Evolutionary conservation across 768 basidiomycete genomes (phyloP).

Genomic region (Termitomyces sp.): DNA sequence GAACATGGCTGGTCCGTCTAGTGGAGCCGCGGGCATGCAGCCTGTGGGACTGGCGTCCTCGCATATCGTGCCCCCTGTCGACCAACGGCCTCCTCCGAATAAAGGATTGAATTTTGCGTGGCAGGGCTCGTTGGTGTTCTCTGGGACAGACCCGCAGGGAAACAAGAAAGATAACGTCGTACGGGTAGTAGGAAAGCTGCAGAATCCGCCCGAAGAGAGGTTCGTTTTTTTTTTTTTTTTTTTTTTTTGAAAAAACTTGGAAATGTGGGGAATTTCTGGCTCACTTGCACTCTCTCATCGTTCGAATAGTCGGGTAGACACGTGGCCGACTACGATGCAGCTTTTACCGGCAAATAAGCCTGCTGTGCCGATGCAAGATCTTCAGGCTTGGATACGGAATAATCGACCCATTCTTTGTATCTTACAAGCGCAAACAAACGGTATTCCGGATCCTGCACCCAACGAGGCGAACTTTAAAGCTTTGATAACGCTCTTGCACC

Average conservation of each 20-base stretch:
- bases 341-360: slow-evolving; percentile 36
- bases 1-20: slow-evolving; percentile 4
- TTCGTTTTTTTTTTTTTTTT: slow-evolving; percentile 2
- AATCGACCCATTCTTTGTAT: slow-evolving; percentile 34
- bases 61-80: neutral
- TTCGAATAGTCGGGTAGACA: slow-evolving; percentile 36
- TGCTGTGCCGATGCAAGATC: slow-evolving; percentile 29
- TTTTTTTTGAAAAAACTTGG: too few relatives aligned
- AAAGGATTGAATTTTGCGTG: slow-evolving; percentile 25
- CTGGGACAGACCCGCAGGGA: slow-evolving; percentile 27
- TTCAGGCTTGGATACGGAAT: slow-evolving; percentile 43
- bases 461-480: slow-evolving; percentile 39
- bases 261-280: neutral
- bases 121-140: slow-evolving; percentile 45
- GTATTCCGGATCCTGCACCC: slow-evolving; percentile 23
- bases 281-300: neutral
- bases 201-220: slow-evolving; percentile 28
- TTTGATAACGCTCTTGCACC: slow-evolving; percentile 34
- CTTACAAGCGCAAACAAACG: slow-evolving; percentile 26
- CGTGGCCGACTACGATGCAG: slow-evolving; percentile 45
- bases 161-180: slow-evolving; percentile 37
- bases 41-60: neutral
- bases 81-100: neutral
- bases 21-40: neutral
- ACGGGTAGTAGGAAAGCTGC: slow-evolving; percentile 28